Evolutionary conservation across 345 rosid species (phyloP), one percentile per base, ranked within the genome.

Genomic region (Eucalyptus microcorys): DNA sequence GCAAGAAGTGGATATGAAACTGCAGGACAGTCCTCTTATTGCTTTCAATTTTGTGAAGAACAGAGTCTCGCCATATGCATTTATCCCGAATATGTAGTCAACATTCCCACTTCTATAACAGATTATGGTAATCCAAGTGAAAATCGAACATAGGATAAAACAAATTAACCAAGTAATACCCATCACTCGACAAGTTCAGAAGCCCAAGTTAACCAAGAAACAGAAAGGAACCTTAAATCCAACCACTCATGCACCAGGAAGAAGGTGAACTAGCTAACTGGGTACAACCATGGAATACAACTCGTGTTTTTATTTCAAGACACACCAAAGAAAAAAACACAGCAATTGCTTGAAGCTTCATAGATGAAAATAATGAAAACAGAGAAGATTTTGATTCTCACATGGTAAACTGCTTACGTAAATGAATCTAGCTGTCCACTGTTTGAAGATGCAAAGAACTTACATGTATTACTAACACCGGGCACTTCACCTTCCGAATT

Each of bases 391-490:
- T 76, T 37, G 14, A 37, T 37, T 71, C 83, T 19, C 83, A 5
- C 47, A 76, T 21, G 83, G 27, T 76, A 37, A 76, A 76, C 83
- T 76, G 83, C 8, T 3, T 76, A 76, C 21, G 10, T 11, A n/a
- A 81, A 24, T 83, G 30, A n/a, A 84, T 26, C 13, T 55, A 49
- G 64, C 40, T 47, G 17, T 12, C 47, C 24, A 11, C 27, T 71
- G 45, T 71, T 37, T 37, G 68, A 57, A 27, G 49, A 24, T 27
- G 79, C 4, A 66, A 40, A 79, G 88, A 42, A 89, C 98, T 94
- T 93, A 97, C 99, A 88, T 98, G 99, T 89, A 98, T 97, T 37
- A 98, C 99, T 85, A 97, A 96, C 88, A 96, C 99, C 10, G 99
- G 99, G 87, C 96, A 93, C 91, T 96, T 97, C 92, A 98, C 99